A percentile compares a stretch with the other conserved stretches of the same genome.
Evolutionary conservation across 2,329 filamentous ascomycete genomes (phyloP).

Genomic region (Periconia sp.): DNA sequence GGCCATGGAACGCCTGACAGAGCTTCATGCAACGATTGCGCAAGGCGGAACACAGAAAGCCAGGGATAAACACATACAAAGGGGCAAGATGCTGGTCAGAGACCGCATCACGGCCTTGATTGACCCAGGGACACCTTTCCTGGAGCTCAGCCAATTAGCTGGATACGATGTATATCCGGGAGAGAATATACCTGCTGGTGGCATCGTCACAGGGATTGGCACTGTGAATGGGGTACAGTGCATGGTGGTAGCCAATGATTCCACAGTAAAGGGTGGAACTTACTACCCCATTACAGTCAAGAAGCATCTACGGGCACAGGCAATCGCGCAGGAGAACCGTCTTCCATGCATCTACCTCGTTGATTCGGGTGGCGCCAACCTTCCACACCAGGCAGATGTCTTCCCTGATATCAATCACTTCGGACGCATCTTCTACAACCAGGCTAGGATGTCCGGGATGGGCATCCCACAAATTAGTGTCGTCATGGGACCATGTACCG

Average conservation of each 20-base stretch:
- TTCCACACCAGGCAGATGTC: constrained; percentile 93
- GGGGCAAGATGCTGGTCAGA: constrained; percentile 92
- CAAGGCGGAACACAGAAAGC: constrained; percentile 82
- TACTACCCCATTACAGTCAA: constrained; percentile 98
- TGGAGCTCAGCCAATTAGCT: constrained; percentile 92
- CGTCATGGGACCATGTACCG: constrained; percentile 97
- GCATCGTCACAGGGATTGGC: constrained; percentile 91
- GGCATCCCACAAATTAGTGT: constrained; percentile 94
- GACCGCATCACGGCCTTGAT: constrained; percentile 87
- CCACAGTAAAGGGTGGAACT: constrained; percentile 95
- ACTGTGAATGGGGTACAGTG: constrained; percentile 89
- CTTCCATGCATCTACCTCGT: constrained; percentile 91
- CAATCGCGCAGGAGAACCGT: constrained; percentile 85
- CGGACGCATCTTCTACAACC: constrained; percentile 97
- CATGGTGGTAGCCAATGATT: constrained; percentile 94
- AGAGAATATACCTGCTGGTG: constrained; percentile 86
- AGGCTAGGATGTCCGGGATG: constrained; percentile 86
- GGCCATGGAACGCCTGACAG: constrained; percentile 70
- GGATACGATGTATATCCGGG: constrained; percentile 85
- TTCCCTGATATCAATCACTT: constrained; percentile 97
- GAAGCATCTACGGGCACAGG: constrained; percentile 93
- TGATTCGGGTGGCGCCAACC: constrained; percentile 92
- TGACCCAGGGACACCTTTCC: constrained; percentile 86
- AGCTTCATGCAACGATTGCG: constrained; percentile 73
- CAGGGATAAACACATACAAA: constrained; percentile 81